phyloP scores from a whole-genome alignment of 2,329 filamentous ascomycete species.

The Basipetospora chlamydospora region DNA sequence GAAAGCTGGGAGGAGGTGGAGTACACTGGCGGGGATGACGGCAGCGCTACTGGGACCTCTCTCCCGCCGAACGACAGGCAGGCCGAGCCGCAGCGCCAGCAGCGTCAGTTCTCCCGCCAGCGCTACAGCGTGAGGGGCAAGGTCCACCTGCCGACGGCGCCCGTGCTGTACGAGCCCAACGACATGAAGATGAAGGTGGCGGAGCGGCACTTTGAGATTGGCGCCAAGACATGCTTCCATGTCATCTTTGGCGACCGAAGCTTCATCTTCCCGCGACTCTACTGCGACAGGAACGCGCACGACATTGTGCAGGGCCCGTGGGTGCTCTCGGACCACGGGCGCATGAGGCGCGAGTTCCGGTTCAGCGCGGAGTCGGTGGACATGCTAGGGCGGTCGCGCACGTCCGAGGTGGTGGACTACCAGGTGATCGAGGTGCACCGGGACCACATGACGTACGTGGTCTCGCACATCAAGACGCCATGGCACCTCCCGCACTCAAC shows the following conservation, averaged over 20 bases:
- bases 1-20: constrained; percentile 88
- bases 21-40: constrained; percentile 43
- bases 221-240: constrained; percentile 88
- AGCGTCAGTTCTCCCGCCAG: no score
- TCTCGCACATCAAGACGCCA: constrained; percentile 45
- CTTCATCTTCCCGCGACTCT: constrained; percentile 81
- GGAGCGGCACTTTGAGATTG: constrained; percentile 77
- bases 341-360: constrained; percentile 63
- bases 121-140: constrained; percentile 28
- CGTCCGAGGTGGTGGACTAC: constrained; percentile 57
- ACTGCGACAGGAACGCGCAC: constrained; percentile 66
- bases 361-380: constrained; percentile 60
- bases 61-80: constrained; percentile 27
- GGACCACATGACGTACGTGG: constrained; percentile 57
- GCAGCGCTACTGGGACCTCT: no score
- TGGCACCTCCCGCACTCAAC: constrained; percentile 79
- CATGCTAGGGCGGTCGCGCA: constrained; percentile 46
- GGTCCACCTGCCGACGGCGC: constrained; percentile 66
- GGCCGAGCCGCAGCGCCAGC: constrained; percentile 16
- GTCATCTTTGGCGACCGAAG: constrained; percentile 95
- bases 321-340: constrained; percentile 53
- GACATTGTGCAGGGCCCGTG: constrained; percentile 80
- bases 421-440: constrained; percentile 76
- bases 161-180: constrained; percentile 71
- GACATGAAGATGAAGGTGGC: constrained; percentile 63